These are phyloP conservation scores for Tulasnella sp. DNA, from an alignment of 768 basidiomycete genomes.

Conservation along the genomic window DNA sequence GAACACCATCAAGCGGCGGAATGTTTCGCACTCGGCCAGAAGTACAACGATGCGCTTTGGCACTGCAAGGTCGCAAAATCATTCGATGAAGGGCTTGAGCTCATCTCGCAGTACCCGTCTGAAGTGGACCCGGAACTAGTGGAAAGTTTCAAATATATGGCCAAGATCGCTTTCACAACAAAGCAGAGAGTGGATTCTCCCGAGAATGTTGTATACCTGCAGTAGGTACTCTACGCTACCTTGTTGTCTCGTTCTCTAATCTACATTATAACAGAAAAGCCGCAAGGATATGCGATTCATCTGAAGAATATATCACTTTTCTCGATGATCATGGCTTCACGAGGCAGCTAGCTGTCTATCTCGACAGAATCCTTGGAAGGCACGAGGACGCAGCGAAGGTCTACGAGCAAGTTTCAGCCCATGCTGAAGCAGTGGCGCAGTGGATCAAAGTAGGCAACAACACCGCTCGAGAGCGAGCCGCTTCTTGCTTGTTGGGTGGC, in stretches of 20 bases:
- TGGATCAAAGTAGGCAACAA: background rate
- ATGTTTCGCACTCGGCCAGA: background rate
- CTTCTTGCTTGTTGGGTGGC: background rate
- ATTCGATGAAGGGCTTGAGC: slow-evolving; percentile 5
- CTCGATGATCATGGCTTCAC: slow-evolving; percentile 23
- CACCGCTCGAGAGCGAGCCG: background rate
- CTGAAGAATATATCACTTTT: background rate
- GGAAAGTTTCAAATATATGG: slow-evolving; percentile 31
- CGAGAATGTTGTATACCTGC: too few relatives aligned
- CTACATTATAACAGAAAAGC: background rate
- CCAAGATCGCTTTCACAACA: slow-evolving; percentile 26
- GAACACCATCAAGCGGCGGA: background rate
- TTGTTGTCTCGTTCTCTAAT: background rate
- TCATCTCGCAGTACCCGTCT: slow-evolving; percentile 9
- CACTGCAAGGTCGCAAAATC: slow-evolving; percentile 7
- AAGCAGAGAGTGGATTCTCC: background rate
- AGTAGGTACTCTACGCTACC: background rate
- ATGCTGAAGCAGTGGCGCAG: background rate
- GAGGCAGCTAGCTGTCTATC: slow-evolving; percentile 34
- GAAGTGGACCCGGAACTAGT: slow-evolving; percentile 27
- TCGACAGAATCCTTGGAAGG: slow-evolving; percentile 33
- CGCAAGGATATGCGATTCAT: background rate
- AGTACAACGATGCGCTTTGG: slow-evolving; percentile 12
- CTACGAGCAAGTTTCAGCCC: slow-evolving; percentile 34
- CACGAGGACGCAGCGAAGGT: slow-evolving; percentile 43